These are phyloP conservation scores for Athelia sp. DNA, from an alignment of 1,284 basidiomycete genomes.

Conservation along the genomic window DNA sequence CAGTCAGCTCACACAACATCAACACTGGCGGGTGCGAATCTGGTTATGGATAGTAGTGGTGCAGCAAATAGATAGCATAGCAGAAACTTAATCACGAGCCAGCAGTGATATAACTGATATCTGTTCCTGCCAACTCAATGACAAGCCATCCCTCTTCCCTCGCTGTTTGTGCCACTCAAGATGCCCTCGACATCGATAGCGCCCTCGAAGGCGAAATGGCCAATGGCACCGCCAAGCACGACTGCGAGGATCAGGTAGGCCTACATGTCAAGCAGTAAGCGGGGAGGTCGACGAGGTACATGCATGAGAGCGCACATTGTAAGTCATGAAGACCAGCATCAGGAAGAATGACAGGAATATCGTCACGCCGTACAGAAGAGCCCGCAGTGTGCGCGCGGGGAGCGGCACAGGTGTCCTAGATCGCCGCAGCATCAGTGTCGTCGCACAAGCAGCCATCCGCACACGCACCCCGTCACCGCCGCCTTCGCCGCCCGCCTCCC, in stretches of 20 bases:
- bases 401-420: slow-evolving; percentile 46
- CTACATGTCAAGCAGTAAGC: slow-evolving; percentile 29
- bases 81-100: too few relatives aligned
- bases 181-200: slow-evolving; percentile 54
- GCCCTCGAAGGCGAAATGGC: slow-evolving; percentile 66
- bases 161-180: slow-evolving; percentile 32
- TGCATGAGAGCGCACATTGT: slow-evolving; percentile 53
- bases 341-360: slow-evolving; percentile 80
- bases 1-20: too few relatives aligned
- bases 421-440: too few relatives aligned
- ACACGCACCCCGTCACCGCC: slow-evolving; percentile 52
- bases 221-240: slow-evolving; percentile 64
- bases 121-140: slow-evolving; percentile 27
- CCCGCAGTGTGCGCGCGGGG: slow-evolving; percentile 49
- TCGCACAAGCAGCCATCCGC: too few relatives aligned
- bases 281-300: not conserved
- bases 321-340: slow-evolving; percentile 87
- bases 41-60: too few relatives aligned
- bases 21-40: too few relatives aligned
- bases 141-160: slow-evolving; percentile 56
- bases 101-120: too few relatives aligned
- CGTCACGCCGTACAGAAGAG: slow-evolving; percentile 58
- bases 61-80: too few relatives aligned
- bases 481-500: slow-evolving; percentile 25
- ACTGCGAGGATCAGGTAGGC: slow-evolving; percentile 75